A percentile compares a stretch with the other conserved stretches of the same genome.
phyloP scores from a whole-genome alignment of 2,329 filamentous ascomycete genomes.

The Pseudogymnoascus sp. region DNA sequence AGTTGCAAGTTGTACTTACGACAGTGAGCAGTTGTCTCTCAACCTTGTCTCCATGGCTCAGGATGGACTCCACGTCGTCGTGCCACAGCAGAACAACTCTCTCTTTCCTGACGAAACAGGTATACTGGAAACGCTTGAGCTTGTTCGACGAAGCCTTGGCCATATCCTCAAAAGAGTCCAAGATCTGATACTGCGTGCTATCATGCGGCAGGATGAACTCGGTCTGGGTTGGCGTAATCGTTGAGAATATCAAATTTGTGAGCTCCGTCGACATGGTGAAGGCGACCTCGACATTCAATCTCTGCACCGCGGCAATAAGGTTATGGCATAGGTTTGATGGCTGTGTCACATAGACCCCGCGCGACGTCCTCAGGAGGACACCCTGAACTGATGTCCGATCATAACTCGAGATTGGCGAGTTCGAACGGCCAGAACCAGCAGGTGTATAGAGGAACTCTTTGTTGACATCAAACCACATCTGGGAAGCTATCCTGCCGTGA shows the following conservation, averaged over 20 bases:
- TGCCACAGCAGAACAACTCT: conserved; percentile 38
- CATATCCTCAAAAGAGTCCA: conserved; percentile 37
- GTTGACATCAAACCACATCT: conserved; percentile 22
- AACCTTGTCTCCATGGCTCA: conserved; percentile 31
- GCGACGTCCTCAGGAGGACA: conserved; percentile 34
- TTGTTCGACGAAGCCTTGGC: conserved; percentile 32
- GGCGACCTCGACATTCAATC: conserved; percentile 39
- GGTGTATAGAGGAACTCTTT: conserved; percentile 10
- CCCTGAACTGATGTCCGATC: conserved; percentile 23
- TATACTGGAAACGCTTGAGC: conserved; percentile 38
- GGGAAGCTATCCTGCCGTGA: conserved; percentile 24
- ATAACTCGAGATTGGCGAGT: conserved; percentile 8
- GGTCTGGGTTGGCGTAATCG: conserved; percentile 34
- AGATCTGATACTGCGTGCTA: conserved; percentile 39
- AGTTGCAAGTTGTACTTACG: background rate
- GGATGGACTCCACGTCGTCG: conserved; percentile 34
- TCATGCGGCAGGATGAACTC: conserved; percentile 35
- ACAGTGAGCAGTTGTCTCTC: conserved; percentile 17
- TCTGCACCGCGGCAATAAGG: conserved; percentile 36
- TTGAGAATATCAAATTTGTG: conserved; percentile 38
- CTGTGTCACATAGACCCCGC: conserved; percentile 36
- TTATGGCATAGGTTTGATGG: conserved; percentile 33
- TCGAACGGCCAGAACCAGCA: background rate
- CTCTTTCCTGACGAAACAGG: conserved; percentile 37
- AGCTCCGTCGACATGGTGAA: conserved; percentile 44